phyloP scores from a whole-genome alignment of 768 basidiomycete species.

The Amyloporia xantha region DNA sequence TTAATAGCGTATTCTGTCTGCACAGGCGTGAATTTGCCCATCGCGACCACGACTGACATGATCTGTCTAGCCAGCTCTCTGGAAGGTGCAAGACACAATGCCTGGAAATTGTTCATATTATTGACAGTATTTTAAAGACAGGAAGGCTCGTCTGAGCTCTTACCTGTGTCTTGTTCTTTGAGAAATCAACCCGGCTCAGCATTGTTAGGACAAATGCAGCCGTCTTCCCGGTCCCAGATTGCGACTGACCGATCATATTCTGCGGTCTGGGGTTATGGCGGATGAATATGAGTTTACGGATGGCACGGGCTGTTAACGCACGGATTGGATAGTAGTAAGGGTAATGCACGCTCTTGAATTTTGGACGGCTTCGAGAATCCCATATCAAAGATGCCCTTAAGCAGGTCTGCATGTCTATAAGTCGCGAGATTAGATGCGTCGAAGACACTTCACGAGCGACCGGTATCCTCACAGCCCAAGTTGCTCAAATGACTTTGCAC shows the following conservation, averaged over 20 bases:
- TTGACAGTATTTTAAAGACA: background rate
- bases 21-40: slow-evolving; percentile 92
- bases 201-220: slow-evolving; percentile 97
- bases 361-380: slow-evolving; percentile 98
- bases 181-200: slow-evolving; percentile 89
- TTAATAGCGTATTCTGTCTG: slow-evolving; percentile 96
- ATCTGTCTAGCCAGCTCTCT: slow-evolving; percentile 97
- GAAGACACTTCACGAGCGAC: too few relatives aligned
- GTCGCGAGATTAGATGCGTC: background rate
- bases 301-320: slow-evolving; percentile 32
- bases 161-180: slow-evolving; percentile 79
- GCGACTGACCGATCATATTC: slow-evolving; percentile 99
- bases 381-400: slow-evolving; percentile 92
- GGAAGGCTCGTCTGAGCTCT: slow-evolving; percentile 1
- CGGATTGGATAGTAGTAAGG: slow-evolving; percentile 87
- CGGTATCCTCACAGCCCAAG: slow-evolving; percentile 78
- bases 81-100: slow-evolving; percentile 95
- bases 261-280: slow-evolving; percentile 54
- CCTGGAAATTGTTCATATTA: slow-evolving; percentile 37
- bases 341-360: slow-evolving; percentile 95
- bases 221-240: slow-evolving; percentile 98
- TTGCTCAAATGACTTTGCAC: slow-evolving; percentile 91
- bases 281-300: slow-evolving; percentile 3
- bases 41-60: slow-evolving; percentile 87
- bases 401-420: slow-evolving; percentile 70